Percentiles rank a stretch among this genome's conserved stretches.
phyloP scores from a whole-genome alignment of 306 rosid species.

The Prunus mongolica region DNA sequence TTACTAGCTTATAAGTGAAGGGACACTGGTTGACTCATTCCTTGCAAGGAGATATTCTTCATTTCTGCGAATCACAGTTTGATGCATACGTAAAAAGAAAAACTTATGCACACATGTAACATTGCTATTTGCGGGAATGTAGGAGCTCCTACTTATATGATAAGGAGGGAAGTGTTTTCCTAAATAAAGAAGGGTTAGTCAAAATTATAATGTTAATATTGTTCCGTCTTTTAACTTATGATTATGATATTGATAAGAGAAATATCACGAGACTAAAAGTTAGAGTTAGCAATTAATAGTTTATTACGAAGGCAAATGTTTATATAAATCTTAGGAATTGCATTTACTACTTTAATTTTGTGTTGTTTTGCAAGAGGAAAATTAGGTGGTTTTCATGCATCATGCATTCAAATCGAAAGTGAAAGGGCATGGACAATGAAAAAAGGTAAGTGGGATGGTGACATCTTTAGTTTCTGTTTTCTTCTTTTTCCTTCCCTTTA shows the following conservation, averaged over 20 bases:
- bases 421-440: background rate
- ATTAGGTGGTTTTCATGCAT: background rate
- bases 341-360: background rate
- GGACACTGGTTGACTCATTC: too few species aligned
- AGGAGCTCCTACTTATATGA: fast-evolving
- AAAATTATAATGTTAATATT: too few species aligned
- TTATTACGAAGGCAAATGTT: too few species aligned
- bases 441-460: background rate
- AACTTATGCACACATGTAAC: too few species aligned
- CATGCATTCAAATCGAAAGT: background rate
- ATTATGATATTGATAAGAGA: too few species aligned
- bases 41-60: fast-evolving
- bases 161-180: too few species aligned
- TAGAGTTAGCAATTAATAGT: too few species aligned
- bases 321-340: background rate
- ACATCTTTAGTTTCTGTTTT: background rate
- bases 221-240: too few species aligned
- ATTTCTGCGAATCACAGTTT: fast-evolving
- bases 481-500: background rate
- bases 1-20: too few species aligned
- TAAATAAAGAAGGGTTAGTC: too few species aligned
- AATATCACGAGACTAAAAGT: too few species aligned
- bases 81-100: fast-evolving
- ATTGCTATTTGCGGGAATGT: fast-evolving
- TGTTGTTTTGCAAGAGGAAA: background rate